Evolutionary conservation across 2,329 filamentous ascomycete genomes (phyloP), one percentile per base, ranked within the genome.

Genomic region (Dactylellina sp.): DNA sequence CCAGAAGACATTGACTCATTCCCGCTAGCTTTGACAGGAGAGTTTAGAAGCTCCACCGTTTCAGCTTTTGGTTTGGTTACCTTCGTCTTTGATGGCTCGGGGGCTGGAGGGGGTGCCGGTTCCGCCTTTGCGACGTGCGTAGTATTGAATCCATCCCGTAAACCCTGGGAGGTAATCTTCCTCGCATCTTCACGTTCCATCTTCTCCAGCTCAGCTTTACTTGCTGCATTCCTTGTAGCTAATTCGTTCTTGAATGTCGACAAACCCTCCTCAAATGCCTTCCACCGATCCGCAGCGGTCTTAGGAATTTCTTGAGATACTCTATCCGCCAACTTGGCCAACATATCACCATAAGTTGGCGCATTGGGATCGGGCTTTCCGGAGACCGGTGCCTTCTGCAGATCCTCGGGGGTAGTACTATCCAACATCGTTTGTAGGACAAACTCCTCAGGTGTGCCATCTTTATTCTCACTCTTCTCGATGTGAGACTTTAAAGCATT

Each of bases 331-430:
- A 99, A 82, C n/a, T 89, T 88, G n/a, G 91, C 91, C 90, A 99
- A 93, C 95, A 99, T 99, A 84, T 96, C 92, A 40, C 92, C 95
- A 80, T 97, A 99, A 12, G 89, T 90, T 0, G 91, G 92, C 78
- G 91, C 88, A 79, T 86, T 80, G 11, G 61, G 55, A 47, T 75
- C 70, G 11, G 61, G 70, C 9, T 50, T 57, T n/a, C 70, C 70
- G 2, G 42, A 14, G 2, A 72, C 68, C 18, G 42, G 55, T 3
- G 70, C 70, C 56, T 68, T 75, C 40, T 75, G 12, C 35, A 46
- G 16, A 16, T 75, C 61, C 18, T 59, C 60, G 1, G 61, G 61
- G 4, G 62, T 66, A 49, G 61, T 57, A 24, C 55, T 75, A 81
- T 97, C 91, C 85, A 97, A 92, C 80, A 99, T 87, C 18, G 90